Conservation (phyloP, 2,329 filamentous ascomycete genomes). For the Nigrograna mackinnonii region DNA sequence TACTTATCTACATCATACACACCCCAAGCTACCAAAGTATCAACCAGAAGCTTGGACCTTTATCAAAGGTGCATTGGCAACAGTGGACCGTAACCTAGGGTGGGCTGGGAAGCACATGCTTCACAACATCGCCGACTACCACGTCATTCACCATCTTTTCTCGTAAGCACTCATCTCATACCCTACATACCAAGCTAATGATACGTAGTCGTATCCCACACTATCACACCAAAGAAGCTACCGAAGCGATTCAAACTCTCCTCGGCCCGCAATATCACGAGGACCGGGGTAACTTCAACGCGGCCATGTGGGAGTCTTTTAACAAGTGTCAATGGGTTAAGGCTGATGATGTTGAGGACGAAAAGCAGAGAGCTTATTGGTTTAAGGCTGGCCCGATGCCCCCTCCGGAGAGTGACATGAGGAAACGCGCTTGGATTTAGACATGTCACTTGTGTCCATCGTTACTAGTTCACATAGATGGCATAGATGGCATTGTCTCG, state of each 20-base stretch:
- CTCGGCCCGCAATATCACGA: too few species aligned
- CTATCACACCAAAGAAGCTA: conserved; percentile 6
- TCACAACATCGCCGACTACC: conserved; percentile 65
- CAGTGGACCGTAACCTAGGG: conserved; percentile 65
- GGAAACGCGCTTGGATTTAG: too few species aligned
- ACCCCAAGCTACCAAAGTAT: conserved; percentile 60
- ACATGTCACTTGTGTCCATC: too few species aligned
- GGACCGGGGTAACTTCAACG: too few species aligned
- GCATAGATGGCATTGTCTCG: too few species aligned
- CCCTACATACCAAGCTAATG: neutral
- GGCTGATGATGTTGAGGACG: too few species aligned
- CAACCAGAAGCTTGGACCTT: conserved; percentile 62
- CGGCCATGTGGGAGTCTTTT: too few species aligned
- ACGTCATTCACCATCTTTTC: conserved; percentile 64
- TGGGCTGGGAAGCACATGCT: conserved; percentile 65
- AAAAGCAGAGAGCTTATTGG: too few species aligned
- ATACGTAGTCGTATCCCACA: conserved; percentile 1
- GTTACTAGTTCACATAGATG: too few species aligned
- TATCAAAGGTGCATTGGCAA: conserved; percentile 62
- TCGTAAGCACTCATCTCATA: conserved; percentile 28
- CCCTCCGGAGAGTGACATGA: too few species aligned
- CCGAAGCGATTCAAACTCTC: conserved; percentile 6
- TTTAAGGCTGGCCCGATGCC: too few species aligned
- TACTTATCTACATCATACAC: conserved; percentile 73
- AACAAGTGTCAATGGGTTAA: too few species aligned